These are phyloP conservation scores for Viola pubescens DNA, from an alignment of 441 rosid genomes.

Conservation along the genomic window DNA sequence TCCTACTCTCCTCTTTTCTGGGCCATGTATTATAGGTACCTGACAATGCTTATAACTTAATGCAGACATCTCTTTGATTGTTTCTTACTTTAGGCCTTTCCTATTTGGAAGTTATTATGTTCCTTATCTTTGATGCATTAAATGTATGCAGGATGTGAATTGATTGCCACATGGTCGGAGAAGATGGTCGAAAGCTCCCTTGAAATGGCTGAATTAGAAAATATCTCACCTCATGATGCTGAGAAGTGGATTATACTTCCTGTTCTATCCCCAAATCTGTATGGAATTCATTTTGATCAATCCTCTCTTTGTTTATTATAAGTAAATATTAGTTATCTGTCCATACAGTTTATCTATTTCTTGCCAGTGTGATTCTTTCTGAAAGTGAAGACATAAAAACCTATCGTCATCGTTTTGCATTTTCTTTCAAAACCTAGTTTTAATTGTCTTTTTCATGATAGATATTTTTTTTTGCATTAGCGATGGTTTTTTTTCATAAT, in stretches of 20 bases:
- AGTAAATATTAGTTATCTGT: too few species aligned
- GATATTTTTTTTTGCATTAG: not conserved
- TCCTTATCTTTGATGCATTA: slow-evolving; percentile 16
- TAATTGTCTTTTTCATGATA: not conserved
- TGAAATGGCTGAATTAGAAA: slow-evolving; percentile 98
- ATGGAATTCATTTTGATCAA: slow-evolving; percentile 26
- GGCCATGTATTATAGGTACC: not conserved
- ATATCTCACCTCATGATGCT: slow-evolving; percentile 90
- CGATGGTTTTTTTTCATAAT: too few species aligned
- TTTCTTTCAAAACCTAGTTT: not conserved
- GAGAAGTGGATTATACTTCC: slow-evolving; percentile 77
- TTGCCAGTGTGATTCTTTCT: too few species aligned
- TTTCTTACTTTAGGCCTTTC: not conserved
- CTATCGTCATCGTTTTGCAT: not conserved
- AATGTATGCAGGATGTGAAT: slow-evolving; percentile 56
- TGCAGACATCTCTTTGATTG: not conserved
- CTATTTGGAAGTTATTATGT: not conserved
- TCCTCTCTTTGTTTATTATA: too few species aligned
- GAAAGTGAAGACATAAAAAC: slow-evolving; percentile 1
- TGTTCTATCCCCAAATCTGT: slow-evolving; percentile 56
- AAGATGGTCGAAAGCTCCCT: slow-evolving; percentile 67
- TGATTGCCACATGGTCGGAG: slow-evolving; percentile 71
- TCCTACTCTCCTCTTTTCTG: not conserved
- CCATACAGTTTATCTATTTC: too few species aligned
- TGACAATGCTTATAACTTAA: not conserved